These are phyloP conservation scores for Solanum lycopersicoides DNA, from an alignment of 257 asterid genomes.

Conservation along the genomic window DNA sequence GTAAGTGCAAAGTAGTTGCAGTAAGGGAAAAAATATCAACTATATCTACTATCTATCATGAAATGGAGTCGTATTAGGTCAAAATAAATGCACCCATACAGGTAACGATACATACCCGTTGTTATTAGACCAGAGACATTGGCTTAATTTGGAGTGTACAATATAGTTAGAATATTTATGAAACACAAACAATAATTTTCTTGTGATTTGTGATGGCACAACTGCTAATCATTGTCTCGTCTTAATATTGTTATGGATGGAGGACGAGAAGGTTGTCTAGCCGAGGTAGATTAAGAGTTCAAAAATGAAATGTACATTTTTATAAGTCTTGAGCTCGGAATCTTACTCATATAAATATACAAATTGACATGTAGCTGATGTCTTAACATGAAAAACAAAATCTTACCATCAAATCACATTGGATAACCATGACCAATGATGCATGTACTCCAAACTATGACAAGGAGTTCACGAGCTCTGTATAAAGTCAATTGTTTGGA, in stretches of 20 bases:
- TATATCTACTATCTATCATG: not conserved
- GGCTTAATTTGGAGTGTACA: not conserved
- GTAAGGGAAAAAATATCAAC: not conserved
- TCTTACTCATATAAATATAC: too few relatives aligned
- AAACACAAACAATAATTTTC: not conserved
- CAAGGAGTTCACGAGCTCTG: too few relatives aligned
- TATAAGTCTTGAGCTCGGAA: too few relatives aligned
- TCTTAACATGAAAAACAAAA: too few relatives aligned
- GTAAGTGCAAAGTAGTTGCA: not conserved
- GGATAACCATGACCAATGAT: too few relatives aligned
- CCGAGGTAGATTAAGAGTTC: not conserved
- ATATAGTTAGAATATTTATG: not conserved
- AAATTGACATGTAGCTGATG: too few relatives aligned
- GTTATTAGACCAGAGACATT: not conserved
- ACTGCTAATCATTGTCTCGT: not conserved
- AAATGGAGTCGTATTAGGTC: not conserved
- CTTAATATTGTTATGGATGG: too few relatives aligned
- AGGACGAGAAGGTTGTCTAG: not conserved
- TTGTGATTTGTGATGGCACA: not conserved
- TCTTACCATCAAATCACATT: too few relatives aligned
- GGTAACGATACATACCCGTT: not conserved
- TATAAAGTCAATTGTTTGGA: too few relatives aligned
- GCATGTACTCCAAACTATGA: too few relatives aligned
- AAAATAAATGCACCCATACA: too few relatives aligned
- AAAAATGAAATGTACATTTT: too few relatives aligned